A percentile compares a stretch with the other conserved stretches of the same genome.
Evolutionary conservation across 148 eudicot genomes (phyloP).

Genomic region (Nepenthes gracilis): DNA sequence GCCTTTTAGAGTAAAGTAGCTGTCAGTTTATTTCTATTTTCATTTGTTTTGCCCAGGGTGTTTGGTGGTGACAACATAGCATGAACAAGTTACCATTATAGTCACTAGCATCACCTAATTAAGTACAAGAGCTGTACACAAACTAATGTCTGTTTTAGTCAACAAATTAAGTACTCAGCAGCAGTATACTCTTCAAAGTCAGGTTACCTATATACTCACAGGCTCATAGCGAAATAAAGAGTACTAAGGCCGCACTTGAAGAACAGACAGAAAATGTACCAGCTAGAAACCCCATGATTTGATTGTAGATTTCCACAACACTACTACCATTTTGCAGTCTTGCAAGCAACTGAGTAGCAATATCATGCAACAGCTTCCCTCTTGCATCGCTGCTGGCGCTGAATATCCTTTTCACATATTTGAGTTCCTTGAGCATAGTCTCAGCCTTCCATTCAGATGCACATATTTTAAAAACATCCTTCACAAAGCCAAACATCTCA

Average conservation of each 20-base stretch:
- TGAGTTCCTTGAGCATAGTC: conserved; percentile 68
- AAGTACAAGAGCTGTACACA: not conserved
- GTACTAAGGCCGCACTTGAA: too few species aligned
- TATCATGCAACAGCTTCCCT: conserved; percentile 64
- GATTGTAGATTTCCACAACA: conserved; percentile 45
- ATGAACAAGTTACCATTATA: too few species aligned
- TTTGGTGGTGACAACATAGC: too few species aligned
- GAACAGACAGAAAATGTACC: conserved; percentile 26
- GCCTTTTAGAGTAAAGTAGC: too few species aligned
- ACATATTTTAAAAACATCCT: conserved; percentile 83
- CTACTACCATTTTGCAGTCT: conserved; percentile 49
- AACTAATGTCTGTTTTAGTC: too few species aligned
- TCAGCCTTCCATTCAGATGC: conserved; percentile 66
- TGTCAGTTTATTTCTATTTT: too few species aligned
- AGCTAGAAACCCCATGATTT: conserved; percentile 47
- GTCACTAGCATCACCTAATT: not conserved
- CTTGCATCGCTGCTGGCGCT: conserved; percentile 60
- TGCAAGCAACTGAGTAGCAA: conserved; percentile 48
- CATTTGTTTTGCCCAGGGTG: too few species aligned
- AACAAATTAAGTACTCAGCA: too few species aligned
- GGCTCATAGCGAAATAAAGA: too few species aligned
- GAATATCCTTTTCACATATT: conserved; percentile 73
- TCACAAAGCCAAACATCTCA: conserved; percentile 98
- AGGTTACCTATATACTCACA: too few species aligned
- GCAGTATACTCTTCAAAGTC: too few species aligned